These are phyloP conservation scores for Podospora comata DNA, from an alignment of 495 filamentous ascomycete genomes.

Conservation along the genomic window DNA sequence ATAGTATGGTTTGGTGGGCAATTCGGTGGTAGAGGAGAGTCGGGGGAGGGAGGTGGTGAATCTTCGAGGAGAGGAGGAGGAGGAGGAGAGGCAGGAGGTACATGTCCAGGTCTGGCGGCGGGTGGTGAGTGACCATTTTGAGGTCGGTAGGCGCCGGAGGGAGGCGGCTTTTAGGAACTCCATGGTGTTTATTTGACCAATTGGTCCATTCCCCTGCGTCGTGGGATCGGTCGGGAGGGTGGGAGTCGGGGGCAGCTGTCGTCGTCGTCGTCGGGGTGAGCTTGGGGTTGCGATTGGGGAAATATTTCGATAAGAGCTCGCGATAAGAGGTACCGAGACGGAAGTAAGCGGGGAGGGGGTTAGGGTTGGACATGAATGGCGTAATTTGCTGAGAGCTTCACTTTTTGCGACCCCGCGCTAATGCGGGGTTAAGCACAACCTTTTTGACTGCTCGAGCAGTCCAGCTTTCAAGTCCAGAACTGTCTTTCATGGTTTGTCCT, in stretches of 20 bases:
- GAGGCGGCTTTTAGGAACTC: conserved; percentile 24
- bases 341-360: background rate
- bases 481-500: no score
- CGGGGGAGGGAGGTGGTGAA: conserved; percentile 4
- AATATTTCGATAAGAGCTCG: background rate
- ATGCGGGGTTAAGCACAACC: background rate
- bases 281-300: background rate
- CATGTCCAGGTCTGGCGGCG: conserved; percentile 23
- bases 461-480: background rate
- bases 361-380: background rate
- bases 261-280: background rate
- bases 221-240: background rate
- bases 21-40: conserved; percentile 11
- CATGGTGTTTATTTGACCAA: conserved; percentile 17
- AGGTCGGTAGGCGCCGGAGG: conserved; percentile 18
- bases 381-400: background rate
- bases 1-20: conserved; percentile 79
- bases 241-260: background rate
- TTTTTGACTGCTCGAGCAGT: background rate
- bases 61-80: conserved; percentile 12
- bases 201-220: background rate
- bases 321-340: background rate
- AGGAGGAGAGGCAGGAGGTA: conserved; percentile 16
- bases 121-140: conserved; percentile 15
- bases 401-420: background rate